Conservation (phyloP, 1,284 basidiomycete genomes). For the Cryptococcus sp. region DNA sequence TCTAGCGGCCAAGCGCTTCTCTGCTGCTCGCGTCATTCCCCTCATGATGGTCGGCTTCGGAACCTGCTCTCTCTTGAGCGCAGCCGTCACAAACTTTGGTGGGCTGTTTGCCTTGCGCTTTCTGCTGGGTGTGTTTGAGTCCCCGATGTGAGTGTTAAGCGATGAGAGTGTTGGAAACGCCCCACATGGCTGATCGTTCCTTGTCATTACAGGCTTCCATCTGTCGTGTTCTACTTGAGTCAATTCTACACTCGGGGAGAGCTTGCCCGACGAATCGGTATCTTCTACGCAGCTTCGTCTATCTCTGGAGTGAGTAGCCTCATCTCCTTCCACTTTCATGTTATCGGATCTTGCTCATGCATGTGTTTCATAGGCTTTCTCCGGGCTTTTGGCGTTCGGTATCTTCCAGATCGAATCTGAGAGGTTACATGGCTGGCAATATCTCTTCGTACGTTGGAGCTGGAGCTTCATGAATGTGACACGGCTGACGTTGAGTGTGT, state of each 20-base stretch:
- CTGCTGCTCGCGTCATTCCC: conserved; percentile 55
- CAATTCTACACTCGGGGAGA: conserved; percentile 57
- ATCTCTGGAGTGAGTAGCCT: conserved; percentile 44
- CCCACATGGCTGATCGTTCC: not conserved
- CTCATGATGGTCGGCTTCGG: conserved; percentile 57
- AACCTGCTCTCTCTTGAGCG: conserved; percentile 24
- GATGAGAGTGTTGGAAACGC: not conserved
- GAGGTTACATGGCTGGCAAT: conserved; percentile 55
- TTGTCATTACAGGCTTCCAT: not conserved
- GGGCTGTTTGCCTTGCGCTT: conserved; percentile 16
- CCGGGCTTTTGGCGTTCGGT: conserved; percentile 54
- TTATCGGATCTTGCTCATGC: not conserved
- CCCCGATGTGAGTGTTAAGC: conserved; percentile 13
- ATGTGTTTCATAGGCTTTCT: conserved; percentile 3
- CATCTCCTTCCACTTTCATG: no score
- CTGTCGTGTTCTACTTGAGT: conserved; percentile 53
- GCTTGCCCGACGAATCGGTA: conserved; percentile 54
- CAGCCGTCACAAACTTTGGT: conserved; percentile 20
- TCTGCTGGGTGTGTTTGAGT: conserved; percentile 19
- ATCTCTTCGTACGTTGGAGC: conserved; percentile 49
- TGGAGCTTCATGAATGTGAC: not conserved
- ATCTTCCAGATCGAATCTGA: conserved; percentile 53
- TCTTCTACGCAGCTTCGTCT: conserved; percentile 55
- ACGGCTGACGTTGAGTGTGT: not conserved
- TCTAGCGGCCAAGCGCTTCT: conserved; percentile 53